Percentiles rank a stretch among this genome's conserved stretches.
These are phyloP conservation scores for Boletus sp. DNA, from an alignment of 768 basidiomycete species.

Conservation along the genomic window DNA sequence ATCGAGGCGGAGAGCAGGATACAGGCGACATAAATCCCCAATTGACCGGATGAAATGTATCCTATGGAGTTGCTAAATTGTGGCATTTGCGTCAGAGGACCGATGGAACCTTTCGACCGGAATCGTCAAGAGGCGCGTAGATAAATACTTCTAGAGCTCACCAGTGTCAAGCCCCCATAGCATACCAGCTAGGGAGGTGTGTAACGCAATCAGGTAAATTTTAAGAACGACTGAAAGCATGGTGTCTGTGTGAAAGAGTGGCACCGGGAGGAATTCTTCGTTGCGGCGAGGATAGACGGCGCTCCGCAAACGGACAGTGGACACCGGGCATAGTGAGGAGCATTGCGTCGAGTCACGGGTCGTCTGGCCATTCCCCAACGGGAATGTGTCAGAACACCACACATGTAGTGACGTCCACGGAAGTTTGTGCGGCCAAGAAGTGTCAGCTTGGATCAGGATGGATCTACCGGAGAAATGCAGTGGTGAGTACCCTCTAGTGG, in stretches of 20 bases:
- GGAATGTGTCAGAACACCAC: background rate
- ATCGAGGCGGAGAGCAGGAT: conserved; percentile 42
- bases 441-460: background rate
- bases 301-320: background rate
- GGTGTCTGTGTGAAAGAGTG: background rate
- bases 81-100: conserved; percentile 46
- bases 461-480: background rate
- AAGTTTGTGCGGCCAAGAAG: background rate
- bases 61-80: conserved; percentile 41
- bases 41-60: conserved; percentile 33
- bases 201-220: conserved; percentile 26
- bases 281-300: background rate
- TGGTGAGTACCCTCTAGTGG: no score
- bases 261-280: background rate
- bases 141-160: background rate
- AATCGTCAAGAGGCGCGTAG: background rate
- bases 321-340: background rate
- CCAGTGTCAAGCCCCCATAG: conserved; percentile 34
- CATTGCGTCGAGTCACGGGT: background rate
- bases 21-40: conserved; percentile 43
- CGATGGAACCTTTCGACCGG: conserved; percentile 31
- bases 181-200: conserved; percentile 27
- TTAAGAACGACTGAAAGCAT: conserved; percentile 17
- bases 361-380: background rate
- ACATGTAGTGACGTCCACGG: background rate